Evolutionary conservation across 208 protist species (phyloP), one percentile per base, ranked within the genome.

Genomic region (Naegleria fowleri): DNA sequence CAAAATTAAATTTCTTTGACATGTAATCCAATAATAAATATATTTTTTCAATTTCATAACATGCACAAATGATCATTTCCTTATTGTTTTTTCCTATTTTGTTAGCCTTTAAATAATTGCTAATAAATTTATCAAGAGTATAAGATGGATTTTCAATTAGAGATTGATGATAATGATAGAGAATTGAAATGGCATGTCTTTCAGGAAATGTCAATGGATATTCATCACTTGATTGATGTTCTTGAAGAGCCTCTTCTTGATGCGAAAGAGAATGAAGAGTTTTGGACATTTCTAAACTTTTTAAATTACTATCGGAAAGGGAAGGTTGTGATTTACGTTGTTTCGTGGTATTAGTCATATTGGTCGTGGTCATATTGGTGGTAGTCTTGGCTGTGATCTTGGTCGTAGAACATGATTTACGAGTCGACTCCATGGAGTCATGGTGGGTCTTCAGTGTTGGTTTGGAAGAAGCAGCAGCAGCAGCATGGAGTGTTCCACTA

Each of bases 111-210:
- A 88, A 58, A 58, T 88, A 88, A 58, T 38, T n/a, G 38, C 9
- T 6, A n/a, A 88, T 58, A 58, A 88, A 88, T 39, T 36, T 38
- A 39, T 88, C 85, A 6, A 88, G 36, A 22, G 85, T 6, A 39
- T n/a, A 33, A 88, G 51, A 58, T 58, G 9, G 9, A 29, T 88
- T 25, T 88, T 48, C 16, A 58, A 58, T 22, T 4, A 52, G 36
- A 11, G 15, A 38, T 88, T 88, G 85, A 58, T 88, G 33, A 39
- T 88, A 88, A 40, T 58, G 13, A 58, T 88, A 88, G 6, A 88
- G 22, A 22, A 88, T 88, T 51, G 85, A 40, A 38, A 88, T 39
- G 25, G 43, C 36, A 22, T 88, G 85, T 88, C 85, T 29, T 39
- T 88, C 85, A 19, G 36, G 22, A 39, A 88, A 88, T n/a, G 58